Evolutionary conservation across 305 asterid genomes (phyloP), one percentile per base, ranked within the genome.

Genomic region (Euphrasia arctica): DNA sequence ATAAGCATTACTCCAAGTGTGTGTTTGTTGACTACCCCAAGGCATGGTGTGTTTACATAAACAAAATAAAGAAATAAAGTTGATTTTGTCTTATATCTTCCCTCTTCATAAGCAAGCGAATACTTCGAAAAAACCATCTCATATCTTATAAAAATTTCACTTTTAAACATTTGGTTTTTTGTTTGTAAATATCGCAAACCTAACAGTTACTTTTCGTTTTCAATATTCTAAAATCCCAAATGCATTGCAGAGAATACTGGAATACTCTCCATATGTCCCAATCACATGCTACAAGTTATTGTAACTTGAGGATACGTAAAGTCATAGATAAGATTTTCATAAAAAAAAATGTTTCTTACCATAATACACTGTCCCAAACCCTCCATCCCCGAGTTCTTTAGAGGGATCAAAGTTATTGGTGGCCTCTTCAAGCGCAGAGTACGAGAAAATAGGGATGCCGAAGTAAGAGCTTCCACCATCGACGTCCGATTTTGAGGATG

Each of bases 331-430:
- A 54, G 5, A 22, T 9, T 54, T 54, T 9, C 34, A 54, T 3
- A 22, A 54, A 18, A 18, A 18, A 54, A 5, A 1, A 18, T 8
- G 34, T 54, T 54, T 54, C 81, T 74, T 76, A 79, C 94, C 94
- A 39, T 81, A 32, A 60, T 85, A 85, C 11, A 85, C 94, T 12
- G 82, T 76, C 61, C 94, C 94, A 52, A 79, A 85, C 67, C 86
- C 94, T 25, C 94, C 94, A 58, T 83, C 88, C 7, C 94, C 94
- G 25, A 85, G 83, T 56, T 83, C 82, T 57, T 71, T 67, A 45
- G 78, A 55, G 0, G 79, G 48, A 48, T 79, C 82, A 65, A 83
- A 85, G 71, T 67, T 72, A 49, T 75, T 67, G 50, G 90, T 85
- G 69, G 88, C 94, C 60, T 72, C 82, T 67, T 79, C 88, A 3